phyloP scores from a whole-genome alignment of 2,329 filamentous ascomycete genomes.

The Thelonectria discophora region DNA sequence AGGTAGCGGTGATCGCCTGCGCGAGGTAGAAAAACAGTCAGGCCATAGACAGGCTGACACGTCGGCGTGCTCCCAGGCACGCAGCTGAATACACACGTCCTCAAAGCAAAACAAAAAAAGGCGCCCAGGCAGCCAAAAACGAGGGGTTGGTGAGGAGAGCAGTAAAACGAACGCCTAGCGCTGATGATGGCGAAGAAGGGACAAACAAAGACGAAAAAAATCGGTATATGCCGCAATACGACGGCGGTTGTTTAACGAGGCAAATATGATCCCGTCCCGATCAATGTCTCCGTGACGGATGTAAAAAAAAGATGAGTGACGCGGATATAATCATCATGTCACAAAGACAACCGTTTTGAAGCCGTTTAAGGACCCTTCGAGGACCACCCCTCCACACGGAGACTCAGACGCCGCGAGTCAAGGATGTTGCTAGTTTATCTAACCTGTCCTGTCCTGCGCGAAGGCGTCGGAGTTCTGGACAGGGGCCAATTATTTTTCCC shows the following conservation, averaged over 20 bases:
- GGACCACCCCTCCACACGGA: no score
- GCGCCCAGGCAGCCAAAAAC: background rate
- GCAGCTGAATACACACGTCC: slow-evolving; percentile 5
- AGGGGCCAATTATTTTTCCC: background rate
- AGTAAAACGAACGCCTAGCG: slow-evolving; percentile 9
- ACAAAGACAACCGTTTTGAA: background rate
- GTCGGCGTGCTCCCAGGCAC: background rate
- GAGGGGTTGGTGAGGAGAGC: background rate
- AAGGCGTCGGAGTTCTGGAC: slow-evolving; percentile 10
- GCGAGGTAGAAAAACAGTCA: slow-evolving; percentile 8
- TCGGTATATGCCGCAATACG: no score
- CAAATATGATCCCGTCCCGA: no score
- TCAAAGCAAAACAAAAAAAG: background rate
- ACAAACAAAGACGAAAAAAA: background rate
- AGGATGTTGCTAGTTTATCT: background rate
- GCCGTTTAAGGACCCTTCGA: no score
- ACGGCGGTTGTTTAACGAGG: no score
- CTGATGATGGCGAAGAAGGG: slow-evolving; percentile 10
- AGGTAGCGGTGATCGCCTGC: background rate
- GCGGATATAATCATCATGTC: no score
- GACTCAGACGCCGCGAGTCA: slow-evolving; percentile 1
- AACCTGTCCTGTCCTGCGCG: background rate
- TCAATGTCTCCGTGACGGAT: no score
- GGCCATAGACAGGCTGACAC: slow-evolving; percentile 10
- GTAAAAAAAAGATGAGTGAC: no score